Evolutionary conservation across 768 basidiomycete genomes (phyloP).

Genomic region (Panaeolus cyanescens): DNA sequence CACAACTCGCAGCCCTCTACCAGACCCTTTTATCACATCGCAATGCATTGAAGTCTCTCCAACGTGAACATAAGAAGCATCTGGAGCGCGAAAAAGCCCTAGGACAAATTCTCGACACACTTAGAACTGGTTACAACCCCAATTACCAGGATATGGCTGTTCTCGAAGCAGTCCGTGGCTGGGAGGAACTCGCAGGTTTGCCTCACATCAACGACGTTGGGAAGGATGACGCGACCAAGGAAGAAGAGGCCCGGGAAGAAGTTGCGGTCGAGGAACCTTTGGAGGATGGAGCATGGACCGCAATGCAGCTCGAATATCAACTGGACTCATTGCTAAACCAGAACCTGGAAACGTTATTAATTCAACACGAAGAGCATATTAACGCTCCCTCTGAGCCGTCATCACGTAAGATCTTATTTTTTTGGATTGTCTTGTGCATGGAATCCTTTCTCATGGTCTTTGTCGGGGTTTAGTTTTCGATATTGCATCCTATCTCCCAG

Average conservation of each 20-base stretch:
- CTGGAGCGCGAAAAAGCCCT: slow-evolving; percentile 76
- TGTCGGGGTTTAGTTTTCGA: slow-evolving; percentile 63
- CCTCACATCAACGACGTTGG: slow-evolving; percentile 73
- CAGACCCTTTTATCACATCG: slow-evolving; percentile 71
- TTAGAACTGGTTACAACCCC: slow-evolving; percentile 90
- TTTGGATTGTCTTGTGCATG: background rate
- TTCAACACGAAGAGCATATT: slow-evolving; percentile 77
- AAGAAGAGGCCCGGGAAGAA: slow-evolving; percentile 25
- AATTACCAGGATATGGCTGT: slow-evolving; percentile 99
- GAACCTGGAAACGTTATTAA: slow-evolving; percentile 74
- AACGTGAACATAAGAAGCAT: slow-evolving; percentile 69
- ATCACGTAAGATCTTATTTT: slow-evolving; percentile 46
- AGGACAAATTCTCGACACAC: slow-evolving; percentile 77
- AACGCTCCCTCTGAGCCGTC: slow-evolving; percentile 48
- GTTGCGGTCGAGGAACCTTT: slow-evolving; percentile 47
- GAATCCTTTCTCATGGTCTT: slow-evolving; percentile 2
- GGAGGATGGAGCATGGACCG: slow-evolving; percentile 64
- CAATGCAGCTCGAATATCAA: slow-evolving; percentile 56
- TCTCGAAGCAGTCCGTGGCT: slow-evolving; percentile 93
- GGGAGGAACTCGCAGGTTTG: slow-evolving; percentile 73
- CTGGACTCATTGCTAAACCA: slow-evolving; percentile 57
- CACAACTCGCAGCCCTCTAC: slow-evolving; percentile 66
- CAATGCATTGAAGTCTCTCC: slow-evolving; percentile 74
- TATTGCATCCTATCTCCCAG: slow-evolving; percentile 82
- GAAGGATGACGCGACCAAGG: slow-evolving; percentile 39